Percentiles rank a stretch among this genome's conserved stretches.
phyloP scores from a whole-genome alignment of 768 basidiomycete species.

The Boletus tomentosulus region DNA sequence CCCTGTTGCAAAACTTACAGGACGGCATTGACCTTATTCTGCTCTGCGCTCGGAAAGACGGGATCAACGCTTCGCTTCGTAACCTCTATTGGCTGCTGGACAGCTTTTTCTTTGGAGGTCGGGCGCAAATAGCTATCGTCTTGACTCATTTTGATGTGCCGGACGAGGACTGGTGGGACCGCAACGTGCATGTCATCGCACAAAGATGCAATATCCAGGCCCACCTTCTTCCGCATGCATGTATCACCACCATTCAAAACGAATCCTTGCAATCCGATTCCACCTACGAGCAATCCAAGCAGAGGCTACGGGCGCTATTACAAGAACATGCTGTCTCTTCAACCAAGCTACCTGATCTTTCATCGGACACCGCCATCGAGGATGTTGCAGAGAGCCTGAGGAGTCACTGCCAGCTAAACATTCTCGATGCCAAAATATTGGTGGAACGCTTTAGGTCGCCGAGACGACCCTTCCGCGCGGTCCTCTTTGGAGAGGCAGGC shows the following conservation, averaged over 20 bases:
- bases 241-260: slow-evolving; percentile 18
- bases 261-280: background rate
- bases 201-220: slow-evolving; percentile 10
- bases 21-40: slow-evolving; percentile 39
- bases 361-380: slow-evolving; percentile 1
- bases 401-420: slow-evolving; percentile 9
- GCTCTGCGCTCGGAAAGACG: slow-evolving; percentile 36
- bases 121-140: slow-evolving; percentile 35
- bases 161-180: slow-evolving; percentile 37
- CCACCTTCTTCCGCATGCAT: slow-evolving; percentile 8
- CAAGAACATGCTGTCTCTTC: slow-evolving; percentile 4
- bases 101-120: slow-evolving; percentile 34
- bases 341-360: slow-evolving; percentile 15
- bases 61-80: slow-evolving; percentile 32
- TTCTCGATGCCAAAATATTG: slow-evolving; percentile 9
- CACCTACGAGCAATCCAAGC: slow-evolving; percentile 13
- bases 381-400: slow-evolving; percentile 8
- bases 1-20: slow-evolving; percentile 32
- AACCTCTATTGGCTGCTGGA: slow-evolving; percentile 37
- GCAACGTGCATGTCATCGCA: slow-evolving; percentile 25
- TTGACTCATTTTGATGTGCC: slow-evolving; percentile 37
- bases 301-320: slow-evolving; percentile 8
- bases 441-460: slow-evolving; percentile 10
- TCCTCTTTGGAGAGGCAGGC: slow-evolving; percentile 41
- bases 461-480: slow-evolving; percentile 22